phyloP scores from a whole-genome alignment of 140 eudicot genomes.

The Ambrosia hybrid region DNA sequence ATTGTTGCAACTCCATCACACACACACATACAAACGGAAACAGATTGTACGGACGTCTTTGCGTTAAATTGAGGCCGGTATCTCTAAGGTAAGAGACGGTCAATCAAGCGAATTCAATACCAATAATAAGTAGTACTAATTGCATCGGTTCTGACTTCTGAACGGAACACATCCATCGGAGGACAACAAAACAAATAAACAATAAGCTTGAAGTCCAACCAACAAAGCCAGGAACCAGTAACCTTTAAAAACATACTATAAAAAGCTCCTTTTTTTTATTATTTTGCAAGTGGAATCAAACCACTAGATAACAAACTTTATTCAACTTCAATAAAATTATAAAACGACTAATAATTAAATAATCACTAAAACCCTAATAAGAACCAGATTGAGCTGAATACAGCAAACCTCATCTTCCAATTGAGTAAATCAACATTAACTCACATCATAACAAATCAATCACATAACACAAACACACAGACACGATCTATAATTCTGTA shows the following conservation, averaged over 20 bases:
- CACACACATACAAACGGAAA: background rate
- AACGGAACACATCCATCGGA: conserved; percentile 97
- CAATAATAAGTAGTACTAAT: conserved; percentile 82
- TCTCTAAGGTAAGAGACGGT: conserved; percentile 90
- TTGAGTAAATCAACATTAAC: background rate
- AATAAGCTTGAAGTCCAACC: too few species aligned
- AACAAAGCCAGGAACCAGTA: too few species aligned
- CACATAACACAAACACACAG: too few species aligned
- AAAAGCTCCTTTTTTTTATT: too few species aligned
- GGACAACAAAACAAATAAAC: too few species aligned
- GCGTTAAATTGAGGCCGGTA: conserved; percentile 82
- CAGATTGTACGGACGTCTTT: conserved; percentile 59
- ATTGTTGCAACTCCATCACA: background rate
- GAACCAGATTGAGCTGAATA: conserved; percentile 9
- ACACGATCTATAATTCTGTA: too few species aligned
- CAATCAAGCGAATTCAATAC: conserved; percentile 86
- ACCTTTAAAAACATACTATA: too few species aligned
- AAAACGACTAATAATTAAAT: background rate
- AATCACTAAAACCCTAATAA: conserved; percentile 3
- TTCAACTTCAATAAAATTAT: background rate
- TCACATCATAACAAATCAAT: too few species aligned
- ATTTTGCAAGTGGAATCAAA: too few species aligned
- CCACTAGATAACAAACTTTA: too few species aligned
- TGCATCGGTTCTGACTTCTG: conserved; percentile 99
- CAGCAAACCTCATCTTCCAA: conserved; percentile 17